Evolutionary conservation across 306 rosid species (phyloP).

Genomic region (Cicer cuneatum): DNA sequence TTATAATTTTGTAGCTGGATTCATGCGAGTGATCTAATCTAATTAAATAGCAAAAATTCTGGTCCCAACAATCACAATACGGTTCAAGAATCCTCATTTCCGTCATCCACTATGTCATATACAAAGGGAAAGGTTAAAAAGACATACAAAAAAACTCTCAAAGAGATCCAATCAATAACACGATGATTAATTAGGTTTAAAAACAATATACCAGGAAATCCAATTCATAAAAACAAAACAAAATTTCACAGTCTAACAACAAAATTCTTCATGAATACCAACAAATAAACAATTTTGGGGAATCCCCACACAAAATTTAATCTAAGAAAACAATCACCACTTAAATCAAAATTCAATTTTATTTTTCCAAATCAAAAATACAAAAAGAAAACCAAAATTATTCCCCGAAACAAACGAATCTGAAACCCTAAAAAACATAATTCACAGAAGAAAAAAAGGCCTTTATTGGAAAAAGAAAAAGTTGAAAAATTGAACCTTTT

Average conservation of each 20-base stretch:
- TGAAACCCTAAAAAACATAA: conserved; percentile 45
- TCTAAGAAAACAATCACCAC: background rate
- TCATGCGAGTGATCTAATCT: conserved; percentile 29
- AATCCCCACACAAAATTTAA: background rate
- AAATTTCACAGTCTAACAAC: background rate
- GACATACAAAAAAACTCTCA: background rate
- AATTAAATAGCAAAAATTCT: background rate
- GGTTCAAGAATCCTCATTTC: conserved; percentile 23
- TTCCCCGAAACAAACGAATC: conserved; percentile 19
- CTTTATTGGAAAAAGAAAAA: background rate
- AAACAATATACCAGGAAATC: background rate
- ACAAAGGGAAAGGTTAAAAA: background rate
- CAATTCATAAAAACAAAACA: background rate
- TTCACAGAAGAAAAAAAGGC: background rate
- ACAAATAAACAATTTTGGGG: background rate
- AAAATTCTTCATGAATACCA: conserved; percentile 10
- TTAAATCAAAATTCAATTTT: conserved; percentile 18
- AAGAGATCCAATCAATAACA: conserved; percentile 38
- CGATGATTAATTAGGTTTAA: conserved; percentile 26
- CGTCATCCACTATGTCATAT: background rate
- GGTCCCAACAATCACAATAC: background rate
- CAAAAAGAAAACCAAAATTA: background rate
- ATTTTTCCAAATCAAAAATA: background rate
- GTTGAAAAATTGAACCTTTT: conserved; percentile 61
- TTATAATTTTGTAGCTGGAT: conserved; percentile 11